These are phyloP conservation scores for Hibiscus trionum DNA, from an alignment of 345 rosid species.

Conservation along the genomic window DNA sequence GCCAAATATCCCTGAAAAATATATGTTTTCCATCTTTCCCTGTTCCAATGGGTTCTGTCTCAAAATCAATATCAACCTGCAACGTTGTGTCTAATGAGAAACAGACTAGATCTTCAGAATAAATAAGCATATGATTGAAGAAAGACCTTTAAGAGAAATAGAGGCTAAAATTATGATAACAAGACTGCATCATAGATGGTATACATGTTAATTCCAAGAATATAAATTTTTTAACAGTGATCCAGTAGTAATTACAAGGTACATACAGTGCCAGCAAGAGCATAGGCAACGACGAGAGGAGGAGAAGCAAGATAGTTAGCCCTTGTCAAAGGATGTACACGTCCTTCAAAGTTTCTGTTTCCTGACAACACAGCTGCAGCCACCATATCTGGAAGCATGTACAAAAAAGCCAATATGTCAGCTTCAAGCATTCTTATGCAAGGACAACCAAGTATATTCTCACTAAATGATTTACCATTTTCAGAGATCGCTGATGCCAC, in stretches of 20 bases:
- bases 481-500: constrained; percentile 76
- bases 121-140: not conserved
- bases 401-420: constrained; percentile 8
- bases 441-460: not conserved
- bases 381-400: constrained; percentile 55
- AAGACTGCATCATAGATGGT: not conserved
- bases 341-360: constrained; percentile 88
- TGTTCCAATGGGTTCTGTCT: constrained; percentile 58
- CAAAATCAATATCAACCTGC: constrained; percentile 81
- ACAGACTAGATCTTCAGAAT: not conserved
- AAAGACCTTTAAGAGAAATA: not conserved
- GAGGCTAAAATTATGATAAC: not conserved
- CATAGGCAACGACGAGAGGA: constrained; percentile 93
- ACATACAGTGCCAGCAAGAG: constrained; percentile 83
- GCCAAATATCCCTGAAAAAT: constrained; percentile 81
- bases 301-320: constrained; percentile 96
- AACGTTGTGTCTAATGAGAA: constrained; percentile 6
- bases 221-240: not conserved
- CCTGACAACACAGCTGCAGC: constrained; percentile 94
- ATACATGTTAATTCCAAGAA: no score
- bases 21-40: constrained; percentile 67
- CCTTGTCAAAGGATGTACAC: constrained; percentile 85
- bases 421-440: constrained; percentile 10
- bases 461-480: constrained; percentile 35
- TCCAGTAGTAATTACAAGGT: not conserved